These are phyloP conservation scores for Amanita pallidorosea DNA, from an alignment of 768 basidiomycete species.

Conservation along the genomic window DNA sequence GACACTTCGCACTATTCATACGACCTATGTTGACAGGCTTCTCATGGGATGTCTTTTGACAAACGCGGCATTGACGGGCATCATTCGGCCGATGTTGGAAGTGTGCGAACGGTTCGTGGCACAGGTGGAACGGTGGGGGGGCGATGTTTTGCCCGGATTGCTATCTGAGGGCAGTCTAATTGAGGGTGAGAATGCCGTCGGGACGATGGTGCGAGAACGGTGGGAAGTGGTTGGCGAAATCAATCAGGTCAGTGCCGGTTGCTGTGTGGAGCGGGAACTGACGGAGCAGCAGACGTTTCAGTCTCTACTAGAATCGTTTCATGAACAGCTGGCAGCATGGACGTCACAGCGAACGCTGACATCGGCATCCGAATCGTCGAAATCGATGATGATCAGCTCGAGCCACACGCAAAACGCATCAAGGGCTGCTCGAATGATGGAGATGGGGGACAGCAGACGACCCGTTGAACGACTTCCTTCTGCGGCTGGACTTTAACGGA, in stretches of 20 bases:
- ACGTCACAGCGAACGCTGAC: constrained; percentile 68
- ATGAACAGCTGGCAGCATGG: constrained; percentile 66
- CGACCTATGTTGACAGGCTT: constrained; percentile 69
- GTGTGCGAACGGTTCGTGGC: constrained; percentile 82
- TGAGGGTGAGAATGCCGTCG: constrained; percentile 48
- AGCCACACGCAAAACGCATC: constrained; percentile 45
- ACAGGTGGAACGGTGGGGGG: constrained; percentile 86
- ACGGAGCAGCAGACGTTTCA: constrained; percentile 45
- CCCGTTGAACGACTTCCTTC: constrained; percentile 74
- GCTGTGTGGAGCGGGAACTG: neutral
- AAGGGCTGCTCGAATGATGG: constrained; percentile 37
- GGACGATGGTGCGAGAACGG: constrained; percentile 64
- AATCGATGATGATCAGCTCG: constrained; percentile 52
- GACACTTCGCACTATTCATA: constrained; percentile 73
- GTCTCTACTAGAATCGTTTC: constrained; percentile 60
- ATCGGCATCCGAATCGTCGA: constrained; percentile 56
- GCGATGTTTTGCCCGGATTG: constrained; percentile 77
- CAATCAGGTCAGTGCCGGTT: constrained; percentile 47
- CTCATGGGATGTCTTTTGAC: constrained; percentile 72
- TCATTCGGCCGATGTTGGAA: constrained; percentile 66
- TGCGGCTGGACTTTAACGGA: constrained; percentile 81
- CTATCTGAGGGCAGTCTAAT: constrained; percentile 71
- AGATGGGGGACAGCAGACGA: constrained; percentile 58
- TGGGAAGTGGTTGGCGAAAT: constrained; percentile 62
- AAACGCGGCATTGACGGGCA: constrained; percentile 47